Base-by-base conservation (phyloP, 1,139 yeast genomes). In the Candida labiduridarum region DNA sequence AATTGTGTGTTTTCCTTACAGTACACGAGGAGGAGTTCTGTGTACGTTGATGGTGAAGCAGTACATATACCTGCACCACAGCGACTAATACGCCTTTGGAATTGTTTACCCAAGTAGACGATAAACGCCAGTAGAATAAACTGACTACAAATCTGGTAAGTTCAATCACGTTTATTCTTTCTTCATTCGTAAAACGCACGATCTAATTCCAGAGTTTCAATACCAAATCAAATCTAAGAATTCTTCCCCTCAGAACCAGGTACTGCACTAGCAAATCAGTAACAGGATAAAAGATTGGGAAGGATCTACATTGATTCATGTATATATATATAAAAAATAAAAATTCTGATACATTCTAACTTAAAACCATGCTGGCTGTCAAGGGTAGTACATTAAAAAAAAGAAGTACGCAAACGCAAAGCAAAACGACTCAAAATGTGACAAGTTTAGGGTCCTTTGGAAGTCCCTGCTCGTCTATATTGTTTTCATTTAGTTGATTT, bases 391-490 rank as follows among this genome's bases (percentile, higher is more conserved):
- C 18, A 16, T 36, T 43, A 44, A 43, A 47, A 40, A 33, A 18
- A 38, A 18, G 15, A 11, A 3, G 7, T 2, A 22, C 41, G 42
- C 44, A 39, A 5, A 35, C 16, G 16, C 18, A 22, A 22, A 19
- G 30, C 22, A 39, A 19, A 19, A 27, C 30, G 14, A 9, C 18
- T 27, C 53, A 55, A 47, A 73, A 71, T 1, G 77, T 71, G 2
- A 74, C 79, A 6, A 74, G 62, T 49, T 65, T 68, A 1, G 78
- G 76, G 53, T 75, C 80, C 16, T 60, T 54, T 0, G 80, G 80
- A 19, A 72, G 51, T 7, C 80, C 80, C 51, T 67, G 61, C 3
- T 58, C 55, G 36, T 78, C 88, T 38, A 88, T 82, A 12, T 77
- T 79, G 63, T 87, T 80, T 16, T 70, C 64, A 2, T 71, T 69